Evolutionary conservation across 371 early-diverging fungal genomes (phyloP), one percentile per base, ranked within the genome.

Genomic region (Syncephalastrum monosporum): DNA sequence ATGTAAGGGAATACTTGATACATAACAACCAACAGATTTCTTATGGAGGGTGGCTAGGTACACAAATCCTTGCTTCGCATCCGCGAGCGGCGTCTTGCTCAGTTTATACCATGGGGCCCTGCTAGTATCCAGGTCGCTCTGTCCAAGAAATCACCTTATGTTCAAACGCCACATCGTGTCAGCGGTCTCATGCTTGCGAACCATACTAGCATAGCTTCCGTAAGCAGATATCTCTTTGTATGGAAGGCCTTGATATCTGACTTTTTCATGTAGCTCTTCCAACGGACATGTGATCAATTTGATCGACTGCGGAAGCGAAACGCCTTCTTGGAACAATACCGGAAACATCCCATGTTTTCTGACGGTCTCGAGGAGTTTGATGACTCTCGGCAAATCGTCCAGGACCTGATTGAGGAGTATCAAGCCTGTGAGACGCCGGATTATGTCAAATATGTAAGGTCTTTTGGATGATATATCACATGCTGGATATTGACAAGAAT

Each of bases 61-160:
- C 98, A 98, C 74, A 98, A 99, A 77, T 94, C 97, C 17, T 75
- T 99, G 47, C 72, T 98, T 62, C 86, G 99, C 42, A 93, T 99
- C 57, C 87, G 96, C 25, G 99, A 99, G 71, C 86, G 95, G 50
- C 81, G 94, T 23, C 69, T 97, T 33, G 95, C 97, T 7, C 91
- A 93, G 60, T 99, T 99, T 72, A 98, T 99, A 53, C 99, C 99
- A 21, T 99, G 99, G 99, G 98, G 98, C n/a, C 99, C 99, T 12
- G 96, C 99, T 3, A 93, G 91, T 62, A 97, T 99, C 60, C 99
- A 99, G 71, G 96, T 98, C 3, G 98, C 97, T 4, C 65, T 98
- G 41, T 91, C 96, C 1, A 86, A 87, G 47, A 93, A 94, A 69
- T 92, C 92, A 38, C 98, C 98, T 2, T 97, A 96, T 68, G 83